Evolutionary conservation across 192 early-diverging fungal genomes (phyloP), one percentile per base, ranked within the genome.

Genomic region (Umbelopsis ramanniana): DNA sequence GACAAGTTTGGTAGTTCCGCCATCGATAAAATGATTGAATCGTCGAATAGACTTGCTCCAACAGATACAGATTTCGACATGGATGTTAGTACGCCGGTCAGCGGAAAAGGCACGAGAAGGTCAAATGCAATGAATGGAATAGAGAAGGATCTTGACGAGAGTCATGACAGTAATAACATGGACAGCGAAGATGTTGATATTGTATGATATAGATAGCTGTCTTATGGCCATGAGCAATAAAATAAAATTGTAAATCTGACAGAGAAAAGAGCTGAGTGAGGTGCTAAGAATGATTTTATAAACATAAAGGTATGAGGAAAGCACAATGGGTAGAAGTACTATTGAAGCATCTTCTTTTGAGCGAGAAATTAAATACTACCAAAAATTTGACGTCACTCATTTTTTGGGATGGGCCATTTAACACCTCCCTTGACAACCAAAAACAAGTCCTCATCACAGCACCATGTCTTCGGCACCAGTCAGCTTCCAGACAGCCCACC

Each of bases 401-500:
- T 63, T 63, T 63, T 63, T 35, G 57, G n/a, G n/a, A 12, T 26
- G 33, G 12, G 26, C 17, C 26, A 37, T 37, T 37, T 37, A 37
- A 26, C 33, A 7, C 2, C 29, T 17, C 12, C 15, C 19, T 29
- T 29, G 26, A 35, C 11, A 37, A 29, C 57, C 26, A 22, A 63
- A 63, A 63, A 63, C 57, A 63, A 63, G 57, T 63, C 57, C 57
- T 37, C 57, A 63, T 63, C 57, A 63, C 33, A 63, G 52, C 78
- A 72, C 57, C 77, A 82, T 82, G 81, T 79, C 82, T 29, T 79
- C 76, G 55, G 73, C 80, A 26, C 29, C 53, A 60, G 57, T 69
- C 52, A 66, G 71, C 66, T 73, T 70, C 50, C 80, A 83, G 72
- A 76, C 77, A 22, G 91, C 82, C 67, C 94, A 95, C 78, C 80